Conservation (phyloP, 768 basidiomycete species). For the Agaricus bisporus region DNA sequence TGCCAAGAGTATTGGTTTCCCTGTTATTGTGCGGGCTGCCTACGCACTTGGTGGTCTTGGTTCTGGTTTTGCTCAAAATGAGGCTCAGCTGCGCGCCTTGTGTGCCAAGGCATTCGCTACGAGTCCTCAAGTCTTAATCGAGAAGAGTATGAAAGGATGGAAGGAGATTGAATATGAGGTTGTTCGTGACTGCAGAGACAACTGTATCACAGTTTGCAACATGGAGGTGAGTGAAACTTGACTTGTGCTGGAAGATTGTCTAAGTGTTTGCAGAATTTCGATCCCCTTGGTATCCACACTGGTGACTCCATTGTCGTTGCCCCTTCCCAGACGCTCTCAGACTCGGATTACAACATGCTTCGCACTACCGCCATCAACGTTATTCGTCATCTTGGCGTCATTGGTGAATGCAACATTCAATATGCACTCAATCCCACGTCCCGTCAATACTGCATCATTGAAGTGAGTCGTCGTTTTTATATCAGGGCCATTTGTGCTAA, state of each 20-base stretch:
- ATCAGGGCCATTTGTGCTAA: not conserved
- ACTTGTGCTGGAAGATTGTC: not conserved
- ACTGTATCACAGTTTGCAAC: conserved; percentile 99
- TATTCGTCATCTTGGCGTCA: conserved; percentile 94
- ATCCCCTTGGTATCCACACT: conserved; percentile 96
- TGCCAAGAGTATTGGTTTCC: conserved; percentile 83
- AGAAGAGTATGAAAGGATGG: conserved; percentile 99
- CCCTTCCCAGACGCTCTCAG: conserved; percentile 97
- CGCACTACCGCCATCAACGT: conserved; percentile 97
- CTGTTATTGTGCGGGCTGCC: conserved; percentile 94
- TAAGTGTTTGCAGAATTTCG: conserved; percentile 76
- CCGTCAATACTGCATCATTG: conserved; percentile 97
- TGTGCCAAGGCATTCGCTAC: conserved; percentile 96
- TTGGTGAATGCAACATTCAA: conserved; percentile 99
- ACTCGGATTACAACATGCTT: conserved; percentile 99
- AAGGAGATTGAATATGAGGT: conserved; percentile 99
- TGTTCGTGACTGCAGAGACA: conserved; percentile 94
- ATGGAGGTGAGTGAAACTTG: conserved; percentile 80
- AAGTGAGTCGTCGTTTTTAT: conserved; percentile 38
- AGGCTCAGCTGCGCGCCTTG: conserved; percentile 79
- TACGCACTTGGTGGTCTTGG: conserved; percentile 96
- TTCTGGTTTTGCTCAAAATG: conserved; percentile 93
- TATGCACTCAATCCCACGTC: conserved; percentile 95
- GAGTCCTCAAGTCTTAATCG: conserved; percentile 96
- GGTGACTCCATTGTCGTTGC: conserved; percentile 98